These are phyloP conservation scores for Diphasiastrum complanatum DNA, from an alignment of 83 land plant genomes.

Conservation along the genomic window DNA sequence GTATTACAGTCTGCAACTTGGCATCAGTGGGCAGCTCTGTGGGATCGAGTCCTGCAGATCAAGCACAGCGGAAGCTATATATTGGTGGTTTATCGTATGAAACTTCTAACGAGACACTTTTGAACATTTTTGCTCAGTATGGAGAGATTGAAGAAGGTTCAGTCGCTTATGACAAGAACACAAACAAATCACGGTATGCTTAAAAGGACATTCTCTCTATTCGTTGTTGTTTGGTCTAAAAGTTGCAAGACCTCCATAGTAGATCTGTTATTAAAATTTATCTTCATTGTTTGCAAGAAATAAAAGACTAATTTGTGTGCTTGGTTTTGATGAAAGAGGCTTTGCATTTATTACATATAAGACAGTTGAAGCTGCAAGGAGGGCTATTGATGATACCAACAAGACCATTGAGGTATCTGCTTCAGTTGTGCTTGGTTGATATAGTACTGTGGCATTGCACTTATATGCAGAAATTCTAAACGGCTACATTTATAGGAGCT, in stretches of 20 bases:
- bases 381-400: too few species aligned
- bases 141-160: conserved; percentile 89
- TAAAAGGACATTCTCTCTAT: background rate
- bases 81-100: conserved; percentile 71
- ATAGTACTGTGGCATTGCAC: too few species aligned
- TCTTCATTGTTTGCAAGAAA: too few species aligned
- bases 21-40: conserved; percentile 46
- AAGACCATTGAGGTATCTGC: too few species aligned
- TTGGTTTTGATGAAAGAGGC: background rate
- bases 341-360: too few species aligned
- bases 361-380: too few species aligned
- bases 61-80: conserved; percentile 66
- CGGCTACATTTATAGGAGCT: too few species aligned
- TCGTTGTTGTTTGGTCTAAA: background rate
- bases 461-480: too few species aligned
- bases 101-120: conserved; percentile 49
- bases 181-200: conserved; percentile 50
- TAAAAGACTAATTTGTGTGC: background rate
- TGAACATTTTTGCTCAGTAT: conserved; percentile 52
- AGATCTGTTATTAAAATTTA: conserved; percentile 8
- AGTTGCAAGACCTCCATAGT: background rate
- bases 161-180: conserved; percentile 71
- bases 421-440: too few species aligned
- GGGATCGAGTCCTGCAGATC: conserved; percentile 36
- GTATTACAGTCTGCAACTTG: conserved; percentile 68